Base-by-base conservation (phyloP, 805 yeast genomes). In the Yamadazyma endophytica region DNA sequence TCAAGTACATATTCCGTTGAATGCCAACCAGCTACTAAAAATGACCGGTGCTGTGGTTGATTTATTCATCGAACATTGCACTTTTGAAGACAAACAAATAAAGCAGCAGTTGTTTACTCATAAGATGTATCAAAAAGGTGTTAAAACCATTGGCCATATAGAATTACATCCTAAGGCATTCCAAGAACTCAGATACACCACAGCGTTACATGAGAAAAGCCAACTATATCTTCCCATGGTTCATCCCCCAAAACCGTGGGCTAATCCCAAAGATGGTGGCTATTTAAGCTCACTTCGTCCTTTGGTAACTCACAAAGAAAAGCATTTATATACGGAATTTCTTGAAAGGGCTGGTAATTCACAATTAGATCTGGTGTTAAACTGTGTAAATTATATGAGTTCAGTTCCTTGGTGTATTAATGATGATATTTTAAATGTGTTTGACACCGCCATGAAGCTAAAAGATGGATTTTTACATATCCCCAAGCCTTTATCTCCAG, bases 381-480 rank as follows among this genome's bases (percentile, higher is more conserved):
- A 40, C 12, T 49, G 56, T 6, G 44, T 66, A 13, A 45, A 58
- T 33, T 37, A 42, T 5, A 32, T 64, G 13, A 58, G 66, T 2
- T 32, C 46, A 3, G 41, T 40, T 2, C 49, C 61, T 0, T 66
- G 72, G 72, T 56, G 61, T 1, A 45, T 66, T 3, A 61, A 66
- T 34, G 40, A 48, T 2, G 29, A 35, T 4, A 47, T 59, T n/a
- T 26, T 54, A 5, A 24, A 29, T 2, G 45, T 56, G 0, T 47
- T 59, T 22, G 43, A 50, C 19, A 13, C 40, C 13, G 48, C 44
- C 1, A 37, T 58, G 49, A 22, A 37, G 3, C 4, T 18, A 1
- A 43, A 41, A 2, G 25, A 36, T 2, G 58, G 59, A 8, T 54
- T 54, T 23, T 32, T 51, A 14, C 43, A 46, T 17, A 47, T 63